Evolutionary conservation across 2,329 filamentous ascomycete genomes (phyloP).

Genomic region (Colletotrichum abscissum): DNA sequence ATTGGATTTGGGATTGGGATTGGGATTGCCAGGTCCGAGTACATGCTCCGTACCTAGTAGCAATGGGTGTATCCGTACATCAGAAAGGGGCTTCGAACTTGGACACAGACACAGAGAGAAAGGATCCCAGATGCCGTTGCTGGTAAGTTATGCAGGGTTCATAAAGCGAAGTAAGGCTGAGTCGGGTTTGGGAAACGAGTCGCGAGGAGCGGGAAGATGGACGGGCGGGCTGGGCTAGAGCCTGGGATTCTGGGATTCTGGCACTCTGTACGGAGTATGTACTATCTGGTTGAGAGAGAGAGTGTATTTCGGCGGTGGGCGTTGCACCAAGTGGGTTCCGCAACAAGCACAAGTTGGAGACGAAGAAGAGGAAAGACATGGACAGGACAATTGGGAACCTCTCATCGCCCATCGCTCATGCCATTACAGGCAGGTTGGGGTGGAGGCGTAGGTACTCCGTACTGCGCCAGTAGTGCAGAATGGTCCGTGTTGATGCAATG

Average conservation of each 20-base stretch:
- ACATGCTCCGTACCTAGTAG: background rate
- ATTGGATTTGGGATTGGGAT: background rate
- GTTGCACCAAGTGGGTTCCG: slow-evolving; percentile 28
- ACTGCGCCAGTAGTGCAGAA: background rate
- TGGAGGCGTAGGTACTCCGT: background rate
- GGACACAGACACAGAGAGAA: background rate
- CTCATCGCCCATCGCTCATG: too few relatives aligned
- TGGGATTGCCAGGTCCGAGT: background rate
- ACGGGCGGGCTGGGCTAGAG: background rate
- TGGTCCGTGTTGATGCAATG: slow-evolving; percentile 28
- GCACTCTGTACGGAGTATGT: too few relatives aligned
- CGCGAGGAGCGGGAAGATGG: slow-evolving; percentile 29
- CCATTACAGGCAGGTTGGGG: background rate
- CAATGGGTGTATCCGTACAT: background rate
- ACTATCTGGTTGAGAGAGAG: background rate
- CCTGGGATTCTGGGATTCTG: background rate
- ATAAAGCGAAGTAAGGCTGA: slow-evolving; percentile 33
- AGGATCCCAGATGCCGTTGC: background rate
- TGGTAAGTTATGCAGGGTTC: slow-evolving; percentile 16
- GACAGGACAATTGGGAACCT: background rate
- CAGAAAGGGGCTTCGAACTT: background rate
- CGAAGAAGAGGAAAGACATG: background rate
- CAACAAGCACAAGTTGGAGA: background rate
- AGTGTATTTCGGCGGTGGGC: slow-evolving; percentile 28
- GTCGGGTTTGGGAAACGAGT: slow-evolving; percentile 6